Percentiles rank a stretch among this genome's conserved stretches.
These are phyloP conservation scores for Phtheirospermum japonicum DNA, from an alignment of 257 asterid genomes.

Conservation along the genomic window DNA sequence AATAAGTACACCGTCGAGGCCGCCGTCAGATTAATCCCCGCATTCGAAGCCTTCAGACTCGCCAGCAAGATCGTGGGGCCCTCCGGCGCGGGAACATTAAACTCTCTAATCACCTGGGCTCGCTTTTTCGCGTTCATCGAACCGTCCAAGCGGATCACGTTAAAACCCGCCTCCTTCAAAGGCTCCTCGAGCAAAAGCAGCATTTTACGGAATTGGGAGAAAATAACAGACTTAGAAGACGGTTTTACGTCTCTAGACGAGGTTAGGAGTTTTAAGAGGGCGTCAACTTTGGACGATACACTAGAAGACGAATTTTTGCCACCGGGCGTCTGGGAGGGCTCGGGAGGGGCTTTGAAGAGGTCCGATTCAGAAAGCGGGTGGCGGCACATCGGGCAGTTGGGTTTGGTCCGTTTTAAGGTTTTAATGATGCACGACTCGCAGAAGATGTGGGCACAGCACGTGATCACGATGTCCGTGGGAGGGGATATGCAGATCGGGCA, in stretches of 20 bases:
- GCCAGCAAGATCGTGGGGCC: conserved; percentile 88
- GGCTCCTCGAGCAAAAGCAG: conserved; percentile 68
- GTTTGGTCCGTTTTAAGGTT: conserved; percentile 54
- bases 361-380: conserved; percentile 61
- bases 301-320: conserved; percentile 27
- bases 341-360: conserved; percentile 58
- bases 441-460: conserved; percentile 68
- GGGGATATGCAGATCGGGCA: conserved; percentile 75
- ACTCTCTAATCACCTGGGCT: conserved; percentile 59
- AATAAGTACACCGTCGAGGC: conserved; percentile 78
- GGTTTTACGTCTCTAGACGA: conserved; percentile 47
- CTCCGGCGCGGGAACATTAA: conserved; percentile 46
- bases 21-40: conserved; percentile 75
- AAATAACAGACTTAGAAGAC: conserved; percentile 60
- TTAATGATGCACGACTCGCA: conserved; percentile 69
- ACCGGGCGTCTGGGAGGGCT: conserved; percentile 35
- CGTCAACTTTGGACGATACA: conserved; percentile 65
- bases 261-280: conserved; percentile 58
- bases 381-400: conserved; percentile 85
- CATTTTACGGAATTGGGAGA: conserved; percentile 82
- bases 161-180: conserved; percentile 63
- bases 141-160: conserved; percentile 69
- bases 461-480: conserved; percentile 54
- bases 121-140: conserved; percentile 62
- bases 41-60: conserved; percentile 73